Evolutionary conservation across 2,329 filamentous ascomycete genomes (phyloP), one percentile per base, ranked within the genome.

Genomic region (Penicillium vulpinum): DNA sequence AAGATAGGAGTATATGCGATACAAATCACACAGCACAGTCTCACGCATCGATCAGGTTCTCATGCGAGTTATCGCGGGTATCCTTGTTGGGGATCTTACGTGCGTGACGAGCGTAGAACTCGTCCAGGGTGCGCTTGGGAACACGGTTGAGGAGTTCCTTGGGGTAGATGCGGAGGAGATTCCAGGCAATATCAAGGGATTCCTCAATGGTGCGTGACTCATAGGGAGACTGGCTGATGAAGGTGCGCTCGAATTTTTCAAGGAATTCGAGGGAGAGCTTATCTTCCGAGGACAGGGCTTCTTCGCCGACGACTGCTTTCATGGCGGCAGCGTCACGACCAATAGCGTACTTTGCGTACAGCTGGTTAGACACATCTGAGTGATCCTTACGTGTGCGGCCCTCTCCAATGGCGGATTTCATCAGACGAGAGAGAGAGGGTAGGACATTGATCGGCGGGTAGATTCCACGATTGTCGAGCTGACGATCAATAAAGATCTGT

Each of bases 371-470:
- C 49, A 99, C 94, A 79, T 99, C 94, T 67, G 91, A 91, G 78
- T 99, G 94, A 72, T 99, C 95, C 78, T 91, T 92, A 70, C 94
- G 90, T 26, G 94, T 99, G 84, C 92, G 93, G 64, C 91, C 91
- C 80, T 97, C 92, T 69, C 94, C 94, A 72, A 99, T 99, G 76
- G 94, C 94, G 71, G 94, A 99, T 80, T 99, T 99, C 94, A 99
- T 99, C 74, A 99, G 89, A 86, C 94, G 94, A 24, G 94, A 99
- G 38, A 99, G 88, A 46, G 94, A 99, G 24, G 94, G 94, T 60
- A 99, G 82, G 63, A 99, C 94, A 81, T 99, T 99, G 83, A 99
- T 99, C 21, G 94, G 94, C 51, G 94, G 94, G 83, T 96, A 97
- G 80, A 99, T 88, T 79, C 92, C 93, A 82, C 94, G 94, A 85